Percentiles rank a stretch among this genome's conserved stretches.
Conservation (phyloP, 495 filamentous ascomycete genomes). For the Neurospora africana region DNA sequence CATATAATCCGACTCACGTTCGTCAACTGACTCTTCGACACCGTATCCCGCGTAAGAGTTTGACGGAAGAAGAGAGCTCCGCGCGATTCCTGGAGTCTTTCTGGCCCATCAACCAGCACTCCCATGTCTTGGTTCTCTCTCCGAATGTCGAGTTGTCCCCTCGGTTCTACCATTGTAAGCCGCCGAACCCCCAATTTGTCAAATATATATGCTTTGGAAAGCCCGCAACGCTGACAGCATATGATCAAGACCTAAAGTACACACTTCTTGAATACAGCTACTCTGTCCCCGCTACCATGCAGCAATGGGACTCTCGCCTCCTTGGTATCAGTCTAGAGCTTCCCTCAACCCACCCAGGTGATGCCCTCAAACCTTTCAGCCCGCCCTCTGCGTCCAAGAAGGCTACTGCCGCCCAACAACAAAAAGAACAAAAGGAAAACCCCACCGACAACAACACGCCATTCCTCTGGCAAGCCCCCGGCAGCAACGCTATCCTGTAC, state of each 20-base stretch:
- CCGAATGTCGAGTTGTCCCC: conserved; percentile 65
- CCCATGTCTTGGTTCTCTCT: conserved; percentile 69
- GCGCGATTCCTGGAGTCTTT: conserved; percentile 69
- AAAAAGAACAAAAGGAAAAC: conserved; percentile 11
- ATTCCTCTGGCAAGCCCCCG: conserved; percentile 75
- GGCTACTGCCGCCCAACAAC: conserved; percentile 11
- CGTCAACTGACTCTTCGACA: conserved; percentile 58
- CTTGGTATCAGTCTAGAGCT: conserved; percentile 70
- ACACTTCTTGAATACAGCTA: conserved; percentile 62
- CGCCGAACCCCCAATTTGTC: not conserved
- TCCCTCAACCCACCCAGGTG: conserved; percentile 45
- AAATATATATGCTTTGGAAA: not conserved
- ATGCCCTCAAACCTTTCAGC: conserved; percentile 41
- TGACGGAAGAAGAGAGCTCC: conserved; percentile 53
- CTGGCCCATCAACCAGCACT: conserved; percentile 52
- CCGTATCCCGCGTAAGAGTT: conserved; percentile 45
- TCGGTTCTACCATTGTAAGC: conserved; percentile 64
- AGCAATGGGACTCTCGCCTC: conserved; percentile 39
- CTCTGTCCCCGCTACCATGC: conserved; percentile 38
- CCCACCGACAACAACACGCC: conserved; percentile 31
- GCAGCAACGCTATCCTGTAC: conserved; percentile 67
- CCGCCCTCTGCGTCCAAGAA: conserved; percentile 31
- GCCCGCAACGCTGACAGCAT: not conserved
- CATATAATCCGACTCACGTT: conserved; percentile 24
- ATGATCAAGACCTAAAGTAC: conserved; percentile 49